Evolutionary conservation across 371 early-diverging fungal genomes (phyloP), one percentile per base, ranked within the genome.

Genomic region (Chytridium lagenaria): DNA sequence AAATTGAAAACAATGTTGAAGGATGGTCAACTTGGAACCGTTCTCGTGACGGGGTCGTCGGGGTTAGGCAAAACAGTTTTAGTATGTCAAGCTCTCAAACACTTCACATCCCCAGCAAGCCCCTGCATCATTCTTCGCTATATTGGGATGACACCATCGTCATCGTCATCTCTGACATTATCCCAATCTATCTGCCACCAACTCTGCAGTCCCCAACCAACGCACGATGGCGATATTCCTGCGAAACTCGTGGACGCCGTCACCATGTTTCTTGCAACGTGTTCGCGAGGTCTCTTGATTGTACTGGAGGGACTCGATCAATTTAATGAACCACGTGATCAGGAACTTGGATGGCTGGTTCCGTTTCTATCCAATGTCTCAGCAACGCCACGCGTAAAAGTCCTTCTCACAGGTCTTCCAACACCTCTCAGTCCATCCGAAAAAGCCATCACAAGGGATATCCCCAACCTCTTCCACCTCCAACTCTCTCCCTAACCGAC

Each of bases 261-360:
- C n/a, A 30, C 3, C 3, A 30, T 2, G n/a, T 38, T 15, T 33
- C 15, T n/a, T 5, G 26, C 2, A 3, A 2, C 5, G 2, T 22
- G 28, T 15, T 19, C 66, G 10, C 3, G 5, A 44, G 23, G n/a
- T 44, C 5, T 66, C 23, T 12, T 61, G 7, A 16, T 66, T 38
- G 66, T 66, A 2, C 44, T 66, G 5, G 66, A 66, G 12, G 66
- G 66, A 16, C 44, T 66, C 2, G 66, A 66, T 28, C 38, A 44
- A 23, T 26, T 66, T 22, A 7, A 12, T 7, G 49, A 44, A 16
- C n/a, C 2, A 15, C 2, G 16, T 7, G 44, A 37, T 16, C 44
- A 10, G 2, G 66, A 66, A 12, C 30, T 66, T 5, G 15, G 66
- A 30, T 66, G 66, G 66, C 66, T 66, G 2, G 34, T 30, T 19